phyloP scores from a whole-genome alignment of 176 grass and related monocot species.

The Leersia perrieri region DNA sequence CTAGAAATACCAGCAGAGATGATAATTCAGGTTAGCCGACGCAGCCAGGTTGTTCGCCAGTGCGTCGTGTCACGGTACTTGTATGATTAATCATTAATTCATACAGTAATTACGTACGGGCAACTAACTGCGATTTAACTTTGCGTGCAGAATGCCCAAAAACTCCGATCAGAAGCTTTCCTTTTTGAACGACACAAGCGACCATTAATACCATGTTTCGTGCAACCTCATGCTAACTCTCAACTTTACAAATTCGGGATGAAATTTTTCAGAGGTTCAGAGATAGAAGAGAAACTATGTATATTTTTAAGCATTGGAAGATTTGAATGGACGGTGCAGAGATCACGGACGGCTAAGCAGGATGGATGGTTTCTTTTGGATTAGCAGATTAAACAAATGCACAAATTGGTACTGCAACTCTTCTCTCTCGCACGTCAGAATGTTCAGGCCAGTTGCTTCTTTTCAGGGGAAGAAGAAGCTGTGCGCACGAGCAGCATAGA shows the following conservation, averaged over 20 bases:
- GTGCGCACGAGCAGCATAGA: conserved; percentile 1
- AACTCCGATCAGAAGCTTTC: neutral
- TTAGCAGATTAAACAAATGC: neutral
- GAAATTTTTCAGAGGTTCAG: neutral
- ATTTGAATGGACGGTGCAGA: neutral
- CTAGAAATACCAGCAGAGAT: neutral
- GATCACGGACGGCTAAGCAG: neutral
- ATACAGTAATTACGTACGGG: neutral
- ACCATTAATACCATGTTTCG: neutral
- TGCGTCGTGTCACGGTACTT: neutral
- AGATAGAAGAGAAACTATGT: neutral
- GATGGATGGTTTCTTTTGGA: neutral
- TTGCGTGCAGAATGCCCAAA: conserved; percentile 41
- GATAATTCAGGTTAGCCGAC: neutral
- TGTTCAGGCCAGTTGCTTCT: neutral
- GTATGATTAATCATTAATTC: neutral
- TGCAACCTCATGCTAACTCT: neutral
- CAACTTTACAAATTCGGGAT: neutral
- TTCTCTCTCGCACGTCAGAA: neutral
- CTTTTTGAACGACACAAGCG: neutral
- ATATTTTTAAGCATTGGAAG: neutral
- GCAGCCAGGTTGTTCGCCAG: neutral
- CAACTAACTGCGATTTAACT: neutral
- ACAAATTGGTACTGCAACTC: neutral
- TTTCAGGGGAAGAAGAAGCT: neutral